A percentile compares a stretch with the other conserved stretches of the same genome.
These are phyloP conservation scores for Salix suchowensis DNA, from an alignment of 345 rosid species.

Conservation along the genomic window DNA sequence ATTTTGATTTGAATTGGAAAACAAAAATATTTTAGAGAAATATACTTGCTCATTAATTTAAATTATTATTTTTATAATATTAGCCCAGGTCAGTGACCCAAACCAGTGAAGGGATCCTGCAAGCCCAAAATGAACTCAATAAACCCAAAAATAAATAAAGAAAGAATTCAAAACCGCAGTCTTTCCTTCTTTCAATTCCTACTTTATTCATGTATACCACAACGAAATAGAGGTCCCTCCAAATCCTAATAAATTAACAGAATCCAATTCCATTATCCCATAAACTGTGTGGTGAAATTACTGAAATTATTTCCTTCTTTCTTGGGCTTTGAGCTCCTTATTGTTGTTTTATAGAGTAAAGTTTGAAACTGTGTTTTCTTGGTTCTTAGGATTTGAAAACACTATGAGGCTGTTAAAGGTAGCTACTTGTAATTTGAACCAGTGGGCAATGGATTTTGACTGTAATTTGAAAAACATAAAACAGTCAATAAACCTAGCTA, in stretches of 20 bases:
- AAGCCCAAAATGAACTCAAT: neutral
- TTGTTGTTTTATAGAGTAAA: neutral
- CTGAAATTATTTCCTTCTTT: neutral
- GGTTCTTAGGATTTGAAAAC: constrained; percentile 1
- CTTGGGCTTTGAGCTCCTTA: neutral
- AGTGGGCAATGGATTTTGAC: constrained; percentile 96
- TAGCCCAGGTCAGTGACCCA: neutral
- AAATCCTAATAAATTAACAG: neutral
- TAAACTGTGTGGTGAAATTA: neutral
- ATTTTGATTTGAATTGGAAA: too few species aligned
- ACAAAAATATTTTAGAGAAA: too few species aligned
- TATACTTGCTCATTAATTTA: too few species aligned
- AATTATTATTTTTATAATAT: too few species aligned
- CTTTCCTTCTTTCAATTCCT: neutral
- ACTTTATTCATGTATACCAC: neutral
- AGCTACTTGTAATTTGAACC: constrained; percentile 87
- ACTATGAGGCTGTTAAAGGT: constrained; percentile 74
- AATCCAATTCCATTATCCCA: neutral
- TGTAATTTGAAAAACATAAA: constrained; percentile 70
- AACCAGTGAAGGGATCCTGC: neutral
- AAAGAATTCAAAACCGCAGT: neutral
- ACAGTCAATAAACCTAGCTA: constrained; percentile 62
- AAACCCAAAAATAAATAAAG: neutral
- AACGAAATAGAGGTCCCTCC: neutral
- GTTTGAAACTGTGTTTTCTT: neutral